Percentiles rank a stretch among this genome's conserved stretches.
phyloP scores from a whole-genome alignment of 2,329 filamentous ascomycete genomes.

The Aspergillus sp. region DNA sequence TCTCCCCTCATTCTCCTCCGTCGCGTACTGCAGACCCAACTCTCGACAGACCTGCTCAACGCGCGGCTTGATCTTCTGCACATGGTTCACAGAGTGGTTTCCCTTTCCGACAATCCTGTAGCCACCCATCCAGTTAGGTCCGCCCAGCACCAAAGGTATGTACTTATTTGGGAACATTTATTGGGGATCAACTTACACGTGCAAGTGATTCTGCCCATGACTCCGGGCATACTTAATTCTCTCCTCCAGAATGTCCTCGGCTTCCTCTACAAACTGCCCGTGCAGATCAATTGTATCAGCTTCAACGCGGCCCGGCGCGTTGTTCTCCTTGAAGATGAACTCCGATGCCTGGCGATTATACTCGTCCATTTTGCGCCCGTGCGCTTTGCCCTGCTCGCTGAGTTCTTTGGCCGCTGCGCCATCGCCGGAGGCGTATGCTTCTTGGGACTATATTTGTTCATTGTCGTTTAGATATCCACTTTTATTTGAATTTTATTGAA shows the following conservation, averaged over 20 bases:
- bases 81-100: conserved; percentile 76
- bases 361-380: conserved; percentile 79
- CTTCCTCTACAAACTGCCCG: conserved; percentile 92
- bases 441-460: conserved; percentile 56
- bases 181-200: conserved; percentile 60
- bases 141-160: too few species aligned
- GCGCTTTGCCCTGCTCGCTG: conserved; percentile 79
- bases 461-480: neutral
- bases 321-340: conserved; percentile 95
- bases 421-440: conserved; percentile 82
- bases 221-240: conserved; percentile 76
- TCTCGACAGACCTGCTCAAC: conserved; percentile 85
- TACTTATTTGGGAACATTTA: too few species aligned
- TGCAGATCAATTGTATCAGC: conserved; percentile 90
- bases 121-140: neutral
- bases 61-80: conserved; percentile 94
- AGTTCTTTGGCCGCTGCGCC: conserved; percentile 79
- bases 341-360: conserved; percentile 91
- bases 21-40: conserved; percentile 76
- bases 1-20: conserved; percentile 84
- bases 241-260: conserved; percentile 83
- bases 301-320: conserved; percentile 70
- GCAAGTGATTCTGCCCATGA: conserved; percentile 76
- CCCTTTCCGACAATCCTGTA: conserved; percentile 85
- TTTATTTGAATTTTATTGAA: neutral